Evolutionary conservation across 2,329 filamentous ascomycete species (phyloP), one percentile per base, ranked within the genome.

Genomic region (Nannizziopsis barbatae): DNA sequence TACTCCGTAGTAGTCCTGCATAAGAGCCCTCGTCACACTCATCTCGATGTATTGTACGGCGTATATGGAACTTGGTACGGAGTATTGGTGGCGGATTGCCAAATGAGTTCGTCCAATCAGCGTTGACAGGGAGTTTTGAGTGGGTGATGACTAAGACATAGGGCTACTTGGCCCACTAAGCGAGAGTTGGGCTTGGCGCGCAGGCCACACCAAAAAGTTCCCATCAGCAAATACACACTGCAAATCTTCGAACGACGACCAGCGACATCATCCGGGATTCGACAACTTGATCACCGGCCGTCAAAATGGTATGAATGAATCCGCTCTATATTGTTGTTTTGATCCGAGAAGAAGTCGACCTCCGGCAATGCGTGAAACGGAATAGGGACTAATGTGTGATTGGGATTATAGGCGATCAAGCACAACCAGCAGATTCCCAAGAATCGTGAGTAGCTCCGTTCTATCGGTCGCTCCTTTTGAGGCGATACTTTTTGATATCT

Each of bases 351-450:
- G 17, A 12, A 18, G 11, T 31, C n/a, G 39, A 38, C 36, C 14
- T 18, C 18, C 49, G 22, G 35, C 12, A 27, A 44, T 37, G n/a
- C 22, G 35, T n/a, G 38, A 22, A 22, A 18, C 17, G 8, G 40
- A 18, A 32, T 46, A 27, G 20, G 7, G 15, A 33, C 33, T 49
- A 15, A 49, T 27, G 17, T 50, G 45, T 63, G 70, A 54, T 22
- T 40, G 36, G 10, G 38, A 30, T 39, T 50, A 61, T 67, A 83
- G 89, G 86, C 90, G 80, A 95, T 96, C 87, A 94, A 94, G 83
- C 88, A 95, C 85, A 96, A 96, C 79, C 88, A 95, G 80, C 85
- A 90, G 79, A 84, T 95, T 74, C 84, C 85, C 72, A 85, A 90
- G 81, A 94, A 93, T 82, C 89, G 84, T 87, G 76, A 77, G 83